These are phyloP conservation scores for Podospora anserina DNA, from an alignment of 495 filamentous ascomycete genomes.

Conservation along the genomic window DNA sequence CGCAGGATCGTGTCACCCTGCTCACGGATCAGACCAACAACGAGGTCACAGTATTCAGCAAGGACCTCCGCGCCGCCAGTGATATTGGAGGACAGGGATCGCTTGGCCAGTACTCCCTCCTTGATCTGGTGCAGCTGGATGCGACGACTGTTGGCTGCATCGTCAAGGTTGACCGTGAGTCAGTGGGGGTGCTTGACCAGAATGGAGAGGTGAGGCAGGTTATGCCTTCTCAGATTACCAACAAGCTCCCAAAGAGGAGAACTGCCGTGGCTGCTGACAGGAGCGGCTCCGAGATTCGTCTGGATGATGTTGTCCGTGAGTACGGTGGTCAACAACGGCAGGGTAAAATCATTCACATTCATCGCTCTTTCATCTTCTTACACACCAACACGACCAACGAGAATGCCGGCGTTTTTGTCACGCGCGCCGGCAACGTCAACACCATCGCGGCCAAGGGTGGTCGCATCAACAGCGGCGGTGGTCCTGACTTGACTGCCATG, in stretches of 20 bases:
- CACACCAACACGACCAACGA: slow-evolving; percentile 80
- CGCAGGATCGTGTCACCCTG: slow-evolving; percentile 84
- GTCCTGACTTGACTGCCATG: slow-evolving; percentile 83
- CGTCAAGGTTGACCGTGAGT: slow-evolving; percentile 92
- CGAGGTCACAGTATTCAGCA: slow-evolving; percentile 97
- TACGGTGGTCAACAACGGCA: slow-evolving; percentile 76
- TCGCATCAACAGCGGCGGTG: slow-evolving; percentile 57
- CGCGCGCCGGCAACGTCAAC: slow-evolving; percentile 76
- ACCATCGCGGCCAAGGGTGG: slow-evolving; percentile 92
- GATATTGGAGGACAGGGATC: slow-evolving; percentile 80
- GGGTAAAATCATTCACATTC: slow-evolving; percentile 87
- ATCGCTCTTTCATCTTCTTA: slow-evolving; percentile 83
- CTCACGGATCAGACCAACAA: slow-evolving; percentile 85
- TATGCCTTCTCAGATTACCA: slow-evolving; percentile 85
- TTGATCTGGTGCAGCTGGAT: slow-evolving; percentile 93
- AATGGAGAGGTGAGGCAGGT: slow-evolving; percentile 76
- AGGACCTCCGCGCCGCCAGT: slow-evolving; percentile 86
- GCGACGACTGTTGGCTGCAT: slow-evolving; percentile 87
- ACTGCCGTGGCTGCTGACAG: slow-evolving; percentile 88
- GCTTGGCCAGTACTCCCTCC: slow-evolving; percentile 80
- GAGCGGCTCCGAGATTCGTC: slow-evolving; percentile 87
- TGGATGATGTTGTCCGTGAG: slow-evolving; percentile 90
- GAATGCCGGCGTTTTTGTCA: slow-evolving; percentile 86
- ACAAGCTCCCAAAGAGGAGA: slow-evolving; percentile 74
- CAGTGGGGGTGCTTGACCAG: slow-evolving; percentile 85